Percentiles rank a stretch among this genome's conserved stretches.
These are phyloP conservation scores for Gymnopilus dilepis DNA, from an alignment of 768 basidiomycete genomes.

Conservation along the genomic window DNA sequence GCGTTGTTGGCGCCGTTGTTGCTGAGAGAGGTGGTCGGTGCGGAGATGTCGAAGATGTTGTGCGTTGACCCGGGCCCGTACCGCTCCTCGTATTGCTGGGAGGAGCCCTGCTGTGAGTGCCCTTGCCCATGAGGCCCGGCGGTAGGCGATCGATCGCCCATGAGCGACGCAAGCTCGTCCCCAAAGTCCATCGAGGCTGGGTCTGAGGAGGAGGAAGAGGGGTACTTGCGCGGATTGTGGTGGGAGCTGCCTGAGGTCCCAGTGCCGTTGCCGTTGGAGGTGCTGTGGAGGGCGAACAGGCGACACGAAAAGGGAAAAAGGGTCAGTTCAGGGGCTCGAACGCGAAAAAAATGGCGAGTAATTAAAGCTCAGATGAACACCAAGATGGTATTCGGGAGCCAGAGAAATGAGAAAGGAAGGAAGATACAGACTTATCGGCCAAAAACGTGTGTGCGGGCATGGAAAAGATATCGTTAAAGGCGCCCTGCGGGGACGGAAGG, in stretches of 20 bases:
- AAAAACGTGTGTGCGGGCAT: constrained; percentile 48
- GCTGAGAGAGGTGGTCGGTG: constrained; percentile 10
- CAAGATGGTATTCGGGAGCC: background rate
- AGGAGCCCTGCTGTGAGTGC: constrained; percentile 20
- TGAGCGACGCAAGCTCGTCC: constrained; percentile 71
- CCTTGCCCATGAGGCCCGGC: constrained; percentile 21
- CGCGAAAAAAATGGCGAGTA: background rate
- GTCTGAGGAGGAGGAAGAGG: constrained; percentile 30
- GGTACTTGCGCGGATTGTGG: constrained; percentile 11
- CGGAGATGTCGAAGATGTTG: constrained; percentile 45
- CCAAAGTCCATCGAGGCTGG: constrained; percentile 52
- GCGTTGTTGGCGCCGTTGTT: background rate
- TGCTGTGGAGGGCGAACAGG: background rate
- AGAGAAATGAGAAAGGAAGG: background rate
- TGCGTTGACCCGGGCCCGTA: constrained; percentile 31
- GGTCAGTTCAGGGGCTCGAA: background rate
- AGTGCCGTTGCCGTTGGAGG: background rate
- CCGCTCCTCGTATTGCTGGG: constrained; percentile 26
- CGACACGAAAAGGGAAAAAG: background rate
- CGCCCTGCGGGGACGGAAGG: constrained; percentile 37
- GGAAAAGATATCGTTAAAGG: constrained; percentile 35
- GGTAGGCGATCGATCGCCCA: constrained; percentile 38
- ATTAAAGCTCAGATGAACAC: background rate
- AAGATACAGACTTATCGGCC: constrained; percentile 49
- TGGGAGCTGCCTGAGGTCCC: background rate